Evolutionary conservation across 306 rosid species (phyloP), one percentile per base, ranked within the genome.

Genomic region (Sesbania bispinosa): DNA sequence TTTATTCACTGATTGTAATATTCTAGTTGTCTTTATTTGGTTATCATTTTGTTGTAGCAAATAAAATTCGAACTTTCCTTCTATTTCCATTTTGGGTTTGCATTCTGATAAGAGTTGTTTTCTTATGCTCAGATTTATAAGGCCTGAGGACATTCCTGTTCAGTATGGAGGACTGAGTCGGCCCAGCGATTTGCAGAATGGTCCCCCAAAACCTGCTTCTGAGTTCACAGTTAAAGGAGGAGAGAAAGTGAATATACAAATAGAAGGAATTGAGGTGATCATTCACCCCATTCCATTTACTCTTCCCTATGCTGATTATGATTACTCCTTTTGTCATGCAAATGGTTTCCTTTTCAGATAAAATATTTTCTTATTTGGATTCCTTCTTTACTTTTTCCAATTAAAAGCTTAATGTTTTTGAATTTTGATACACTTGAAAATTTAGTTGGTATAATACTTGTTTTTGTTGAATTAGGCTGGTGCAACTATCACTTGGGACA

Each of bases 201-300:
- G 92, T 53, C 97, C 96, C 53, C 96, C 96, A 7, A 94, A 94
- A 66, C 92, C 97, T 4, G 97, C 99, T 45, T 94, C 99, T 7
- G 99, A 94, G 79, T 94, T 94, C 85, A 83, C 88, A n/a, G 90
- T 94, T 50, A 94, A 94, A 76, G 99, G 99, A 36, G 97, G 99
- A 15, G 99, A 91, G 92, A 94, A 86, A 81, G 97, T 94, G 65
- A 94, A 94, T 84, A 91, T 94, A 42, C 96, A 94, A 78, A 89
- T 94, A 5, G 99, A 91, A 85, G 99, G 99, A 70, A 91, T 94
- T 78, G 99, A 94, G 99, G 99, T 92, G 42, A 80, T 69, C 20
- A 75, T 69, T 61, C 66, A 66, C 21, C 61, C 71, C 71, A 16
- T 66, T 23, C 0, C 30, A 15, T 41, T 43, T 48, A 16, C 71